phyloP scores from a whole-genome alignment of 2,329 filamentous ascomycete genomes.

The Claviceps sp. region DNA sequence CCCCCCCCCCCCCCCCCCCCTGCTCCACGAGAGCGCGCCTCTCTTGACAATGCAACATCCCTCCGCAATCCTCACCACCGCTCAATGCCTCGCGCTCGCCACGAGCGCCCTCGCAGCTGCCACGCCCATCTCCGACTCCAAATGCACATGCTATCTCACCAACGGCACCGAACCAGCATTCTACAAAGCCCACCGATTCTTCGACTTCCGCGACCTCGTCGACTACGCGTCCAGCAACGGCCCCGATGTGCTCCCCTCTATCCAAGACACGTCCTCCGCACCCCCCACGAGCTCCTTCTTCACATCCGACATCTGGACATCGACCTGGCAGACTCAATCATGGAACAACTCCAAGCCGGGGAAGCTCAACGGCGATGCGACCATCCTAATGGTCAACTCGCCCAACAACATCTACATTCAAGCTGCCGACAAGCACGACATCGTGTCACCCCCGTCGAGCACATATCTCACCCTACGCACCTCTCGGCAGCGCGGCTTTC shows the following conservation, averaged over 20 bases:
- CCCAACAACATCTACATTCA: slow-evolving; percentile 34
- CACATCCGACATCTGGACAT: slow-evolving; percentile 19
- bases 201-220: slow-evolving; percentile 32
- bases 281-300: slow-evolving; percentile 25
- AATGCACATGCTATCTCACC: slow-evolving; percentile 34
- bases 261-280: slow-evolving; percentile 14
- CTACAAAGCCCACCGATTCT: slow-evolving; percentile 33
- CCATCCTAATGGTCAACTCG: slow-evolving; percentile 26
- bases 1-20: too few relatives aligned
- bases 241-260: slow-evolving; percentile 18
- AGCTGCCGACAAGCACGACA: slow-evolving; percentile 9
- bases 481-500: slow-evolving; percentile 27
- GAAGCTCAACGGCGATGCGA: slow-evolving; percentile 7
- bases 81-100: background rate
- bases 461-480: slow-evolving; percentile 37
- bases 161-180: slow-evolving; percentile 30
- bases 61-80: background rate
- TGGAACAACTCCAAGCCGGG: slow-evolving; percentile 24
- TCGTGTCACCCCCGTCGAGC: slow-evolving; percentile 7
- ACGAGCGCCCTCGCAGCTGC: background rate
- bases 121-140: slow-evolving; percentile 14
- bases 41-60: background rate
- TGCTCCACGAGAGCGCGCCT: background rate
- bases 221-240: slow-evolving; percentile 21
- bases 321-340: slow-evolving; percentile 23